phyloP scores from a whole-genome alignment of 306 rosid species.

The Castanea sativa region DNA sequence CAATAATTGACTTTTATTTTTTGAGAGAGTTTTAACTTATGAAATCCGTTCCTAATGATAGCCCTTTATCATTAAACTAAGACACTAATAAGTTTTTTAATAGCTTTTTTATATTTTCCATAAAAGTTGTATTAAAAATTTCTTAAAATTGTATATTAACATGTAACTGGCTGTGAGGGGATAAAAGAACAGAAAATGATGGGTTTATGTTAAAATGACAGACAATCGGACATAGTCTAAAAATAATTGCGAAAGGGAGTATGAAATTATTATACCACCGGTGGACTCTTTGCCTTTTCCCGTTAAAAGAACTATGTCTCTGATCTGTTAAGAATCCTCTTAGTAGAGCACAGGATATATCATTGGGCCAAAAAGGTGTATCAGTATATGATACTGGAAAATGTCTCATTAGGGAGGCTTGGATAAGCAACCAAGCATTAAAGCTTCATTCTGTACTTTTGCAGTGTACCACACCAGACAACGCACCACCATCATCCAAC shows the following conservation, averaged over 20 bases:
- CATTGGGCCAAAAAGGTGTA: neutral
- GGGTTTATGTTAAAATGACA: rapidly evolving
- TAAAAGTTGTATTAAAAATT: too few relatives aligned
- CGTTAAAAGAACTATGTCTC: too few relatives aligned
- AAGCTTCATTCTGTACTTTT: neutral
- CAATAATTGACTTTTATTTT: too few relatives aligned
- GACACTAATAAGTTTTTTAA: too few relatives aligned
- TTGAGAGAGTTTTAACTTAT: too few relatives aligned
- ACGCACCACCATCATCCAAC: neutral
- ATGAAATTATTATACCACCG: too few relatives aligned
- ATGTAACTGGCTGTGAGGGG: rapidly evolving
- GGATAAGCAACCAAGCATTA: neutral
- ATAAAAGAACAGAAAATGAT: rapidly evolving
- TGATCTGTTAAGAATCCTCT: neutral
- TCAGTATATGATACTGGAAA: neutral
- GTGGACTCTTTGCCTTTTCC: neutral
- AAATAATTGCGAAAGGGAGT: too few relatives aligned
- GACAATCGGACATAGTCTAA: too few relatives aligned
- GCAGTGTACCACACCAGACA: neutral
- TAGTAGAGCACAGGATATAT: neutral
- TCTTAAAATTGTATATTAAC: too few relatives aligned
- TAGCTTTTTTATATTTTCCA: too few relatives aligned
- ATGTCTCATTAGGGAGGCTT: neutral
- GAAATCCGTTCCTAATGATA: too few relatives aligned
- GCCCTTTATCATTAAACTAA: too few relatives aligned